Conservation (phyloP, 2,329 filamentous ascomycete genomes). For the Cadophora malorum region DNA sequence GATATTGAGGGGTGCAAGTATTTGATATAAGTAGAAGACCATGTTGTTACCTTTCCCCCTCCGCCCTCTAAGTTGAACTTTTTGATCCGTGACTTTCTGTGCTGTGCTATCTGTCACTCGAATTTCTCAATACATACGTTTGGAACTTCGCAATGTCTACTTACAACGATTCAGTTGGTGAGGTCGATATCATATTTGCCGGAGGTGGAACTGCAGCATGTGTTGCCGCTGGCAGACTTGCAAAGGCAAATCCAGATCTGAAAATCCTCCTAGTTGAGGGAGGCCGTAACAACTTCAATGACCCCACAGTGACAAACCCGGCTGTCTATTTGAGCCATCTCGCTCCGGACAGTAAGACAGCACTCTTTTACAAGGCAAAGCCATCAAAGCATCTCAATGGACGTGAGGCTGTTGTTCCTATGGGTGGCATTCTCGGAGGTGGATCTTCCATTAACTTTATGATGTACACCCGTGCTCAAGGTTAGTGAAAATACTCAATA, state of each 20-base stretch:
- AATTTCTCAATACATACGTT: background rate
- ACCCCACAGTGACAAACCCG: constrained; percentile 57
- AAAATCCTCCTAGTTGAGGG: constrained; percentile 60
- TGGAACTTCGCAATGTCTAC: constrained; percentile 36
- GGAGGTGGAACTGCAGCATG: constrained; percentile 58
- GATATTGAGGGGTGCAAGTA: background rate
- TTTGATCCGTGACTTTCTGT: background rate
- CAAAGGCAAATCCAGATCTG: constrained; percentile 55
- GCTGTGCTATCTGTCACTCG: background rate
- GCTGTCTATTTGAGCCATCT: constrained; percentile 57
- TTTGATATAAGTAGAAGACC: background rate
- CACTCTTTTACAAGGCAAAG: constrained; percentile 58
- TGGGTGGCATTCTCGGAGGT: constrained; percentile 63
- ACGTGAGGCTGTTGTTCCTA: constrained; percentile 50
- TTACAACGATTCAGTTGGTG: constrained; percentile 41
- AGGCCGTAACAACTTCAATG: constrained; percentile 59
- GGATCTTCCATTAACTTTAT: constrained; percentile 66
- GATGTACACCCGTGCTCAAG: constrained; percentile 56
- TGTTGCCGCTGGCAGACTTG: constrained; percentile 56
- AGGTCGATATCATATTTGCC: constrained; percentile 59
- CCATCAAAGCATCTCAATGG: constrained; percentile 53
- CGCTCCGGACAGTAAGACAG: constrained; percentile 54
- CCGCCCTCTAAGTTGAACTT: too few relatives aligned
- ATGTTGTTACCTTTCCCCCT: background rate
- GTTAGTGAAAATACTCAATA: constrained; percentile 48